These are phyloP conservation scores for Beta corolliflora DNA, from an alignment of 179 eudicot species.

Conservation along the genomic window DNA sequence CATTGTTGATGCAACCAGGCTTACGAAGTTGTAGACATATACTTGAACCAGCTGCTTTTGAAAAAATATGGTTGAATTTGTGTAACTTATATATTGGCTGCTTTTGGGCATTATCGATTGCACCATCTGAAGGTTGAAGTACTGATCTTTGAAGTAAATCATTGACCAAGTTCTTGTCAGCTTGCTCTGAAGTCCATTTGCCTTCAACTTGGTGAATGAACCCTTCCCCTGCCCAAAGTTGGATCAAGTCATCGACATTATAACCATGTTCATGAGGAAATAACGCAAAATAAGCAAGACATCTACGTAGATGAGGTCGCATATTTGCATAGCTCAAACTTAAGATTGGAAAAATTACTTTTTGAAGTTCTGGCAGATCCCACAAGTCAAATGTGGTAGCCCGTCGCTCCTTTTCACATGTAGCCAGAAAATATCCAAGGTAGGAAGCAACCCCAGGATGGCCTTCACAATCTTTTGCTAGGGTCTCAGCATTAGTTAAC, in stretches of 20 bases:
- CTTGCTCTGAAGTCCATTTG: neutral
- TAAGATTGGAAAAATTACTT: too few relatives aligned
- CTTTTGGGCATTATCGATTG: neutral
- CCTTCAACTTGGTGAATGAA: neutral
- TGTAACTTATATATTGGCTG: neutral
- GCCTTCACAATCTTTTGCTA: too few relatives aligned
- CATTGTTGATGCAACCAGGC: too few relatives aligned
- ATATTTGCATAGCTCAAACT: too few relatives aligned
- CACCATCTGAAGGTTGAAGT: neutral
- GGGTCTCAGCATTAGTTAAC: too few relatives aligned
- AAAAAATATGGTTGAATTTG: neutral
- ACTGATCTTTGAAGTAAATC: neutral
- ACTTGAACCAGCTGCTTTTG: slow-evolving; percentile 12
- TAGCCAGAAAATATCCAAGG: too few relatives aligned
- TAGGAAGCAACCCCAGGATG: too few relatives aligned
- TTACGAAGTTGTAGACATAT: neutral
- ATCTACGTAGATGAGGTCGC: too few relatives aligned
- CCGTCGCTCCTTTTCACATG: too few relatives aligned
- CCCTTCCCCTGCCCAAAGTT: neutral
- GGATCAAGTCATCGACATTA: slow-evolving; percentile 7
- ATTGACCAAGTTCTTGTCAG: too few relatives aligned
- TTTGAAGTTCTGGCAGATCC: too few relatives aligned
- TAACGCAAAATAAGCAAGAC: neutral
- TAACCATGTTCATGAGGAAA: slow-evolving; percentile 1
- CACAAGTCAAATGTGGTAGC: too few relatives aligned